Evolutionary conservation across 257 asterid genomes (phyloP).

Genomic region (Salvia rosmarinus): DNA sequence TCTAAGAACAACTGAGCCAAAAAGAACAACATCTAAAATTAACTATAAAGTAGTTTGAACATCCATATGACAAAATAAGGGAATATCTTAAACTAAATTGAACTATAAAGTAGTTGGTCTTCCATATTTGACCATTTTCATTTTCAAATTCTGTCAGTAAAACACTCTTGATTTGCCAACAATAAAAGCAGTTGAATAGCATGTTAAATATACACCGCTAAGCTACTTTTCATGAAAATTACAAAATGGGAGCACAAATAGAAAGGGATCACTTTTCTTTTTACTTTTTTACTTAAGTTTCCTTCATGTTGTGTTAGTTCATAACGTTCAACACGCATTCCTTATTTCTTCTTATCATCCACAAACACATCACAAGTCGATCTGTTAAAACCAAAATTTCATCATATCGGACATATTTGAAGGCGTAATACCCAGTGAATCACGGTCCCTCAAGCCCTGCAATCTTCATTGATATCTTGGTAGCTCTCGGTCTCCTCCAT

Average conservation of each 20-base stretch:
- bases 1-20: conserved; percentile 80
- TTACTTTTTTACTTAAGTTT: not conserved
- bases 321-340: conserved; percentile 13
- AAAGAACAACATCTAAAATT: conserved; percentile 4
- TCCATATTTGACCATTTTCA: not conserved
- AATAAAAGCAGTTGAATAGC: too few species aligned
- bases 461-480: conserved; percentile 80
- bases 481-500: conserved; percentile 83
- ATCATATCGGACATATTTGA: not conserved
- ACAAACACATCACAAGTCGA: conserved; percentile 7
- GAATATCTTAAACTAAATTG: not conserved
- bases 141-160: not conserved
- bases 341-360: conserved; percentile 4
- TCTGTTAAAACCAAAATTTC: not conserved
- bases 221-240: too few species aligned
- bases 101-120: conserved; percentile 23
- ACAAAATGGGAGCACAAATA: too few species aligned
- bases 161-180: too few species aligned
- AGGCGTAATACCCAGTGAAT: conserved; percentile 79
- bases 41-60: conserved; percentile 21
- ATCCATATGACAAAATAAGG: conserved; percentile 1
- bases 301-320: not conserved
- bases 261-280: too few species aligned
- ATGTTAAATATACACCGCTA: too few species aligned
- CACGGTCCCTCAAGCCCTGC: conserved; percentile 96